phyloP scores from a whole-genome alignment of 441 rosid species.

The Bocquillonia castaneifolia region DNA sequence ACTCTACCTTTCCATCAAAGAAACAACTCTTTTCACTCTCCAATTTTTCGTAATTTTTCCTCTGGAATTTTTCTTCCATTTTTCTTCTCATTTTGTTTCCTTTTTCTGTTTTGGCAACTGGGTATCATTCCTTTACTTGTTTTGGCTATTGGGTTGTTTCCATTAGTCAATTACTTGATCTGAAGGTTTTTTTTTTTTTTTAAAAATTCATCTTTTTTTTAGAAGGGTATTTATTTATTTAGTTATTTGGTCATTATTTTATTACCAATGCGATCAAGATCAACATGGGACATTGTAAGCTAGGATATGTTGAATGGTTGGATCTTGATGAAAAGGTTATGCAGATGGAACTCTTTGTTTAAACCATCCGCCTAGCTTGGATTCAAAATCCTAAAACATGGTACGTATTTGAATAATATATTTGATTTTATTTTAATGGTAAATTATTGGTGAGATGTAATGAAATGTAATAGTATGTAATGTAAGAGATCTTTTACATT shows the following conservation, averaged over 20 bases:
- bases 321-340: constrained; percentile 12
- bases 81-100: neutral
- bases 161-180: too few species aligned
- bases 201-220: constrained; percentile 11
- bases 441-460: neutral
- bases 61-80: constrained; percentile 6
- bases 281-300: constrained; percentile 5
- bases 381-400: constrained; percentile 33
- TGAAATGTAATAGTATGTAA: too few species aligned
- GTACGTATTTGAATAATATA: constrained; percentile 23
- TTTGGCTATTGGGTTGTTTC: constrained; percentile 21
- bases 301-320: constrained; percentile 8
- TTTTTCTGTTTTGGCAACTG: constrained; percentile 14
- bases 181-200: too few species aligned
- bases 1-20: constrained; percentile 22
- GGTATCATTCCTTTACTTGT: constrained; percentile 8
- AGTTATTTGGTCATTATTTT: constrained; percentile 2
- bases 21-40: constrained; percentile 15
- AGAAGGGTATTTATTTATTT: constrained; percentile 7
- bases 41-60: constrained; percentile 16
- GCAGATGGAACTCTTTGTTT: constrained; percentile 21
- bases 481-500: too few species aligned
- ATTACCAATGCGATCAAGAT: constrained; percentile 8
- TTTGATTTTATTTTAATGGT: neutral
- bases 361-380: constrained; percentile 14